These are phyloP conservation scores for Ephemerocybe angulata DNA, from an alignment of 768 basidiomycete species.

Conservation along the genomic window DNA sequence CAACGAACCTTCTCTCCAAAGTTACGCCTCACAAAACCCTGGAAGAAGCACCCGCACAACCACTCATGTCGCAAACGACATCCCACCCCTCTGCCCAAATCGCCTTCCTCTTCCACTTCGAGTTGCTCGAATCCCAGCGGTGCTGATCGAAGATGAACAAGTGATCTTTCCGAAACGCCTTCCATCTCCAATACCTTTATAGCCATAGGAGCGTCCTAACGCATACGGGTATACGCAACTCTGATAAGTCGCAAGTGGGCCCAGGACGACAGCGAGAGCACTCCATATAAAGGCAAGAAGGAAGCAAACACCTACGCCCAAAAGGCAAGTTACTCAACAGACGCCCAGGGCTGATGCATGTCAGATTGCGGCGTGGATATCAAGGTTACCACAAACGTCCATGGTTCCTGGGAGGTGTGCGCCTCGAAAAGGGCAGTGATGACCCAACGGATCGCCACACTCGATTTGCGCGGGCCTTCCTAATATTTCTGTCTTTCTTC, in stretches of 20 bases:
- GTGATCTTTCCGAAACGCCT: not conserved
- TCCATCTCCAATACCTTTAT: not conserved
- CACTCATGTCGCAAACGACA: too few relatives aligned
- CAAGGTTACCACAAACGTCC: not conserved
- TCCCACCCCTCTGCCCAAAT: not conserved
- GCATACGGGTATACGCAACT: too few relatives aligned
- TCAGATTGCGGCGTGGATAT: not conserved
- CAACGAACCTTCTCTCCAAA: too few relatives aligned
- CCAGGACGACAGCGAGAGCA: too few relatives aligned
- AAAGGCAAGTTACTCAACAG: not conserved
- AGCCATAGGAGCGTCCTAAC: too few relatives aligned
- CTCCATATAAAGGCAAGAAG: too few relatives aligned
- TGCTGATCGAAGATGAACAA: not conserved
- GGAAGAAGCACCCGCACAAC: too few relatives aligned
- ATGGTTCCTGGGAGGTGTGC: constrained; percentile 1
- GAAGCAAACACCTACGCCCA: not conserved
- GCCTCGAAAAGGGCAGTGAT: not conserved
- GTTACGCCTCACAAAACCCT: too few relatives aligned
- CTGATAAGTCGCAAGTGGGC: not conserved
- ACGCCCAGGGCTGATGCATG: not conserved
- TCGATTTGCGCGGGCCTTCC: too few relatives aligned
- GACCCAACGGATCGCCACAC: not conserved
- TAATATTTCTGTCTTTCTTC: too few relatives aligned
- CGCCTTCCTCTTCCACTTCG: not conserved
- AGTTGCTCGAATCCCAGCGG: not conserved